Percentiles rank a stretch among this genome's conserved stretches.
These are phyloP conservation scores for Neofusicoccum sp. DNA, from an alignment of 2,329 filamentous ascomycete species.

Conservation along the genomic window DNA sequence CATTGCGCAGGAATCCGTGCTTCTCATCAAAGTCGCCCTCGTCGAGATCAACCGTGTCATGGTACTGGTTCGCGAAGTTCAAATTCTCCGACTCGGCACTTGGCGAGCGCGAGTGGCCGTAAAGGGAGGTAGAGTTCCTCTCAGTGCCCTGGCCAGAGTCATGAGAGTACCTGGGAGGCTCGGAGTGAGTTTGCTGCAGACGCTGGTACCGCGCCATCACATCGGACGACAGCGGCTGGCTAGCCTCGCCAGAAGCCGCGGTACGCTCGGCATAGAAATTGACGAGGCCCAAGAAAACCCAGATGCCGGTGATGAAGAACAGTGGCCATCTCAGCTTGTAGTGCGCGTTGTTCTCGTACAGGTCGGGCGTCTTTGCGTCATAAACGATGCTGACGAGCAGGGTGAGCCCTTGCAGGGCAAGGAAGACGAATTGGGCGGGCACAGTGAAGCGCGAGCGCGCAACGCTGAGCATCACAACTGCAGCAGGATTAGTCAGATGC, in stretches of 20 bases:
- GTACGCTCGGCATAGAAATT: slow-evolving; percentile 57
- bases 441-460: slow-evolving; percentile 74
- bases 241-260: slow-evolving; percentile 25
- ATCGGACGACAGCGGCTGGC: slow-evolving; percentile 32
- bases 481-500: slow-evolving; percentile 25
- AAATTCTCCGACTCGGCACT: slow-evolving; percentile 48
- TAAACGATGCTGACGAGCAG: slow-evolving; percentile 54
- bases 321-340: slow-evolving; percentile 84
- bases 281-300: slow-evolving; percentile 67
- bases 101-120: slow-evolving; percentile 64
- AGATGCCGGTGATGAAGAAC: slow-evolving; percentile 68
- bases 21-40: slow-evolving; percentile 49
- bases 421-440: slow-evolving; percentile 60
- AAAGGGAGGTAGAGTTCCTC: slow-evolving; percentile 63
- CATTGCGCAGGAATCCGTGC: slow-evolving; percentile 46
- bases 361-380: slow-evolving; percentile 75
- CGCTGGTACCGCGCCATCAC: slow-evolving; percentile 41
- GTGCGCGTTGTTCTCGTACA: slow-evolving; percentile 86
- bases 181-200: slow-evolving; percentile 30
- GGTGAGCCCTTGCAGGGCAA: slow-evolving; percentile 42
- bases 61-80: slow-evolving; percentile 44
- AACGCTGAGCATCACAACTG: slow-evolving; percentile 83
- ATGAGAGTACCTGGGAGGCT: slow-evolving; percentile 38
- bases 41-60: slow-evolving; percentile 37
- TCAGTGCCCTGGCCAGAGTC: slow-evolving; percentile 66